Conservation (phyloP, 768 basidiomycete species). For the Obba rivulosa region DNA sequence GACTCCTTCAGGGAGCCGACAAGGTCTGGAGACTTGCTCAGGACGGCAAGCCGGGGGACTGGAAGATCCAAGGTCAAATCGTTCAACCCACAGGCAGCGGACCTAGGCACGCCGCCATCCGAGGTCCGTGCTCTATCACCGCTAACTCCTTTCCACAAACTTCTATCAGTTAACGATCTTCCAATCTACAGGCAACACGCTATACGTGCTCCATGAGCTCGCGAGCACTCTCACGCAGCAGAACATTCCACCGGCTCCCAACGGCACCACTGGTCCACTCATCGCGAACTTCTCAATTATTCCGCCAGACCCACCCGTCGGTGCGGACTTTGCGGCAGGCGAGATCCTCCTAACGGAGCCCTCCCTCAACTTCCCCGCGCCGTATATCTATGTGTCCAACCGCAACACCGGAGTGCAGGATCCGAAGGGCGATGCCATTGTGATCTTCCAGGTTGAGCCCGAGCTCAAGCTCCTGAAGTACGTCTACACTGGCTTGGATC, state of each 20-base stretch:
- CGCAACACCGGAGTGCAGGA: conserved; percentile 50
- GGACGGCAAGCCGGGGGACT: conserved; percentile 37
- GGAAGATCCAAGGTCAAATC: conserved; percentile 55
- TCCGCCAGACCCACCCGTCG: conserved; percentile 34
- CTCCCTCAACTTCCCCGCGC: conserved; percentile 38
- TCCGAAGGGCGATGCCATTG: conserved; percentile 57
- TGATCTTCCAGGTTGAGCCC: conserved; percentile 48
- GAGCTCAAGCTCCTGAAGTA: conserved; percentile 42
- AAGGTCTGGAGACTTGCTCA: conserved; percentile 61
- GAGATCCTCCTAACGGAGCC: conserved; percentile 59
- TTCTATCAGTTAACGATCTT: background rate
- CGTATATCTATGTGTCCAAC: conserved; percentile 65
- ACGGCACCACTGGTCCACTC: conserved; percentile 43
- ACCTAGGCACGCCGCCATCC: conserved; percentile 42
- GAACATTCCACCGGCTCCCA: conserved; percentile 43
- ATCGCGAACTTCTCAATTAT: conserved; percentile 46
- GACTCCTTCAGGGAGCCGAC: conserved; percentile 48
- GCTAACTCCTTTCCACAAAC: background rate
- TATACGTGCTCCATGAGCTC: conserved; percentile 53
- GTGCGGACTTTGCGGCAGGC: conserved; percentile 43
- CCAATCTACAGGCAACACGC: conserved; percentile 35
- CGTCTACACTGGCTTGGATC: conserved; percentile 57
- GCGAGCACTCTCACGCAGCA: conserved; percentile 55
- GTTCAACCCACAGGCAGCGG: conserved; percentile 59
- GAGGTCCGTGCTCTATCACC: conserved; percentile 25